phyloP scores from a whole-genome alignment of 495 filamentous ascomycete genomes.

The Penicillium longicatenatum region DNA sequence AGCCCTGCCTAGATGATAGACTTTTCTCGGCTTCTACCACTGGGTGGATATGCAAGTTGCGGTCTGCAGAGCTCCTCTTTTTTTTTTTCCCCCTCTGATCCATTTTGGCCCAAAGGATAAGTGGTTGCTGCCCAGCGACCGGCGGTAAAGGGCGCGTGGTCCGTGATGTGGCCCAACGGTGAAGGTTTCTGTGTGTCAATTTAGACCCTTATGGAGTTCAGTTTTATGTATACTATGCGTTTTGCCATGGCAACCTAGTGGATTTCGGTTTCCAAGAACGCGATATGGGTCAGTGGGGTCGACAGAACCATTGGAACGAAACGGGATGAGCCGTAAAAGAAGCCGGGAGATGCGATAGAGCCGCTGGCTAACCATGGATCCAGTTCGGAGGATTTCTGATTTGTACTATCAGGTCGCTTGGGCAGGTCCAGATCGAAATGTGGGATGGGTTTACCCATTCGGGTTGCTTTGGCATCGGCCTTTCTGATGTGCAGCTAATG shows the following conservation, averaged over 20 bases:
- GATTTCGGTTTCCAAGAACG: conserved; percentile 11
- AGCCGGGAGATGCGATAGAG: conserved; percentile 18
- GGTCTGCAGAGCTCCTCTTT: conserved; percentile 36
- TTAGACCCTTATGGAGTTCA: conserved; percentile 15
- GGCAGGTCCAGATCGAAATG: conserved; percentile 11
- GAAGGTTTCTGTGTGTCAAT: conserved; percentile 19
- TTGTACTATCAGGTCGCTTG: conserved; percentile 4
- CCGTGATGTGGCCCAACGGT: conserved; percentile 39
- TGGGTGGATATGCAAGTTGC: conserved; percentile 32
- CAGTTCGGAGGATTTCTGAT: conserved; percentile 2
- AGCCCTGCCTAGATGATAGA: conserved; percentile 5
- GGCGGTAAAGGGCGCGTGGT: conserved; percentile 42
- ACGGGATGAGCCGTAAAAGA: conserved; percentile 26
- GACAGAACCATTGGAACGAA: conserved; percentile 31
- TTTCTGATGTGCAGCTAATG: conserved; percentile 13
- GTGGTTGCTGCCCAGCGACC: conserved; percentile 45
- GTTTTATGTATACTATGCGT: conserved; percentile 9
- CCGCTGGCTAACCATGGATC: conserved; percentile 30
- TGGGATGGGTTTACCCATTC: conserved; percentile 9
- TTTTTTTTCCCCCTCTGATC: conserved; percentile 10
- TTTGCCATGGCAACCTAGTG: conserved; percentile 34
- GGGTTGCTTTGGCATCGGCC: conserved; percentile 4
- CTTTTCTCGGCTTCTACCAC: neutral
- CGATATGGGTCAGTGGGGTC: conserved; percentile 28
- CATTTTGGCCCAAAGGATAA: conserved; percentile 22